Evolutionary conservation across 2,329 filamentous ascomycete genomes (phyloP), one percentile per base, ranked within the genome.

Genomic region (Cercospora zeae-maydis): DNA sequence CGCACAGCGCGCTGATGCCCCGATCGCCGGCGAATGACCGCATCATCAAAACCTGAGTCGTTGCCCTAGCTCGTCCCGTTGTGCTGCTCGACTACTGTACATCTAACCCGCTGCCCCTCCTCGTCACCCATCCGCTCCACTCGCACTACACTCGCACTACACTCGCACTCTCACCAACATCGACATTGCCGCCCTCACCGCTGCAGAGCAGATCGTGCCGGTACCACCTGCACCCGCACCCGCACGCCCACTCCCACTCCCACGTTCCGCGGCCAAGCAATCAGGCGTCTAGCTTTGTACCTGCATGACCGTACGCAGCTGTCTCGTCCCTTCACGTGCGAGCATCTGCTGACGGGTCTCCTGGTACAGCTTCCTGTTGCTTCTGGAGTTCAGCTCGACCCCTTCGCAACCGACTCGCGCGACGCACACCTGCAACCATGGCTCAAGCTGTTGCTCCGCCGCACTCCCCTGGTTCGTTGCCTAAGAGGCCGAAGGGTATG

Each of bases 401-500:
- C 31, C 31, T 39, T 21, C 42, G n/a, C 31, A 10, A 33, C 21
- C 45, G 33, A 31, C 57, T 30, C 39, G 13, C 33, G 13, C 16
- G 13, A 13, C 39, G 19, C 39, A 59, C 27, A 55, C 33, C 31
- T n/a, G 42, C 47, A 69, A 30, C 63, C 63, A 75, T 74, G 72
- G 70, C 72, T 13, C 70, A 74, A 52, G 68, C 70, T 30, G 64
- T 67, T 36, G 47, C 69, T 21, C 68, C 33, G 67, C 65, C 59
- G 63, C 67, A 61, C 60, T 70, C 72, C 30, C 72, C 72, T 13
- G 59, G 70, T 56, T 70, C 73, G 19, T 70, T 62, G 64, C 70
- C 75, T 58, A 77, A 79, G 75, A 77, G 79, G 62, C 79, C 79
- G n/a, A 80, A 73, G 67, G 78, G 78, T 78, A 67, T 45, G 70